Conservation (phyloP, 768 basidiomycete genomes). For the Pulveroboletus sp. region DNA sequence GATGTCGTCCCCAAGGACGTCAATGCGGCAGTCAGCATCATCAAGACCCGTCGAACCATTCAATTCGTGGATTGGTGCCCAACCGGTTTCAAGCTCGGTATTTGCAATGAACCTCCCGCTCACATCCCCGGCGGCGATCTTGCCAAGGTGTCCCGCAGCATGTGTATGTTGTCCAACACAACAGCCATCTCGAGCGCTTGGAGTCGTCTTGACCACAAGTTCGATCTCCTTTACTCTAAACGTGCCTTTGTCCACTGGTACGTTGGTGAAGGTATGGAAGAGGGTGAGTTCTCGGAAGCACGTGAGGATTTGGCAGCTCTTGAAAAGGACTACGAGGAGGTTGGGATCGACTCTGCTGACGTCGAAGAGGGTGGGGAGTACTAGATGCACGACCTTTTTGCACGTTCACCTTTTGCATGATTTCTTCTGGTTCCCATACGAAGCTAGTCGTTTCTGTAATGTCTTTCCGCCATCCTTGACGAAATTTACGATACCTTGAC, state of each 20-base stretch:
- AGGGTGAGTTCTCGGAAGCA: constrained; percentile 98
- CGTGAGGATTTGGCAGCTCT: constrained; percentile 99
- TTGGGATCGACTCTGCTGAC: constrained; percentile 52
- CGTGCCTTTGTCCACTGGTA: constrained; percentile 58
- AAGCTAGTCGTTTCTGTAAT: constrained; percentile 31
- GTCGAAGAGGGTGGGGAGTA: constrained; percentile 50
- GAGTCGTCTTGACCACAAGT: constrained; percentile 74
- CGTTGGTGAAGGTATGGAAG: constrained; percentile 77
- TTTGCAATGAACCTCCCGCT: constrained; percentile 76
- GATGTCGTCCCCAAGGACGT: constrained; percentile 78
- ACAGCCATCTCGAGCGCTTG: constrained; percentile 70
- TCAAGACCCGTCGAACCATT: constrained; percentile 77
- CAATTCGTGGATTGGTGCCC: constrained; percentile 79
- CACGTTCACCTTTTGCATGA: constrained; percentile 13
- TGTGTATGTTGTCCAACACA: constrained; percentile 79
- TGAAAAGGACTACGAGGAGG: constrained; percentile 95
- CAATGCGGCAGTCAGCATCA: constrained; percentile 66
- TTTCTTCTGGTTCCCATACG: constrained; percentile 23
- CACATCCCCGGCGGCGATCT: constrained; percentile 73
- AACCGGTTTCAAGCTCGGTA: constrained; percentile 75
- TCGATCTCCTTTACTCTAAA: constrained; percentile 73
- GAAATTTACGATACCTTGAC: constrained; percentile 32
- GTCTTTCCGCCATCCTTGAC: constrained; percentile 25
- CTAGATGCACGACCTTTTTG: constrained; percentile 21
- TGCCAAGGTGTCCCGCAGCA: constrained; percentile 68